Percentiles rank a stretch among this genome's conserved stretches.
Conservation (phyloP, 2,329 filamentous ascomycete genomes). For the Bipolaris cookei region DNA sequence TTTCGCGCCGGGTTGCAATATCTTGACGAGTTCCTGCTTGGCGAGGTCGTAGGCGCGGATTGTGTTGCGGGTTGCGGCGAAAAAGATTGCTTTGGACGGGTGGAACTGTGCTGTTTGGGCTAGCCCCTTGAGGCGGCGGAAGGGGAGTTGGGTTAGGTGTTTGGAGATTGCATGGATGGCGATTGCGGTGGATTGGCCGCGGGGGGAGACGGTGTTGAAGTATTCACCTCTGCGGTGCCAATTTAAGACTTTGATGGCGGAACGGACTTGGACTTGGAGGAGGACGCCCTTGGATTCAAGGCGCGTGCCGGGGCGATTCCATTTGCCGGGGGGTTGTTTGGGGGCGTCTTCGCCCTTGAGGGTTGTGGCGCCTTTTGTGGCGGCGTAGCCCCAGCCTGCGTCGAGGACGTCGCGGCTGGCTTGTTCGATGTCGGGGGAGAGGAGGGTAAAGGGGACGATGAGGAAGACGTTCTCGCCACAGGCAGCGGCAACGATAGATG, state of each 20-base stretch:
- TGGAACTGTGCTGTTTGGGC: slow-evolving; percentile 95
- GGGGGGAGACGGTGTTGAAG: slow-evolving; percentile 87
- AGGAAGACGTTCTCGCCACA: slow-evolving; percentile 86
- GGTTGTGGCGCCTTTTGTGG: slow-evolving; percentile 62
- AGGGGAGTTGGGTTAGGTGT: slow-evolving; percentile 92
- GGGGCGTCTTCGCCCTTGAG: slow-evolving; percentile 60
- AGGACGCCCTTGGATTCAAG: slow-evolving; percentile 80
- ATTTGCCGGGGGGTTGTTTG: slow-evolving; percentile 80
- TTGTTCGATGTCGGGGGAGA: slow-evolving; percentile 75
- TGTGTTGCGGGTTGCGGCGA: slow-evolving; percentile 91
- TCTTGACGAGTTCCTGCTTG: slow-evolving; percentile 88
- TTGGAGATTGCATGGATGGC: slow-evolving; percentile 95
- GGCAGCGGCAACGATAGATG: slow-evolving; percentile 81
- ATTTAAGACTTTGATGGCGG: slow-evolving; percentile 82
- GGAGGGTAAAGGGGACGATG: slow-evolving; percentile 70
- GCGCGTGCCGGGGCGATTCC: slow-evolving; percentile 77
- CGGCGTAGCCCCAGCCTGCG: slow-evolving; percentile 91
- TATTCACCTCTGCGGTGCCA: slow-evolving; percentile 97
- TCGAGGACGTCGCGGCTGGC: slow-evolving; percentile 79
- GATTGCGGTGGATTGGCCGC: slow-evolving; percentile 78
- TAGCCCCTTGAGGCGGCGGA: slow-evolving; percentile 75
- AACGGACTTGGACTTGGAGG: slow-evolving; percentile 78
- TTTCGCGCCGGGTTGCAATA: slow-evolving; percentile 88
- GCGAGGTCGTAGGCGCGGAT: slow-evolving; percentile 95
- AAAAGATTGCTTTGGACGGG: slow-evolving; percentile 89